A percentile compares a stretch with the other conserved stretches of the same genome.
These are phyloP conservation scores for Blastocystis sp. DNA, from an alignment of 352 stramenopile genomes.

Conservation along the genomic window DNA sequence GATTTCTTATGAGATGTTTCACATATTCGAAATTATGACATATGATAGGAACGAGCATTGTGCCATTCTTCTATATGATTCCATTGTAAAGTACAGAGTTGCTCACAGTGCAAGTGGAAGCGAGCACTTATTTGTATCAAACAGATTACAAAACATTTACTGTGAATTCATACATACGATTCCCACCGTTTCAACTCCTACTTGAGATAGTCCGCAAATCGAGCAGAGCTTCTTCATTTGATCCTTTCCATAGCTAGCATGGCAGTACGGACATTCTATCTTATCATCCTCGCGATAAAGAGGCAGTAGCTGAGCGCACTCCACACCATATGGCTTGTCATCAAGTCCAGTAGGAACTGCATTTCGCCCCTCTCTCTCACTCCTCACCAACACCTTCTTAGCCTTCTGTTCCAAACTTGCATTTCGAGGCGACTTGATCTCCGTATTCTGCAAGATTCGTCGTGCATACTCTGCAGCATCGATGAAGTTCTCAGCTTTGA, in stretches of 20 bases:
- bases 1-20: too few relatives aligned
- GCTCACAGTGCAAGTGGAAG: too few relatives aligned
- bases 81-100: too few relatives aligned
- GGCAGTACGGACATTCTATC: slow-evolving; percentile 89
- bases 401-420: slow-evolving; percentile 86
- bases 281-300: slow-evolving; percentile 82
- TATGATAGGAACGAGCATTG: too few relatives aligned
- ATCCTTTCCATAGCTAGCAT: slow-evolving; percentile 76
- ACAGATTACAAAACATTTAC: neutral
- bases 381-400: slow-evolving; percentile 93
- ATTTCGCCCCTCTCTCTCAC: slow-evolving; percentile 94
- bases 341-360: slow-evolving; percentile 93
- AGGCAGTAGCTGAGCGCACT: slow-evolving; percentile 84
- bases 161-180: slow-evolving; percentile 1
- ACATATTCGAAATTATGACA: too few relatives aligned
- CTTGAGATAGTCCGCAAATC: slow-evolving; percentile 81
- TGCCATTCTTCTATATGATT: too few relatives aligned
- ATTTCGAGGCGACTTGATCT: slow-evolving; percentile 87
- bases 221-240: slow-evolving; percentile 82
- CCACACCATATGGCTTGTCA: slow-evolving; percentile 89
- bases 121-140: too few relatives aligned
- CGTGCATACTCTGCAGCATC: slow-evolving; percentile 92
- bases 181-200: slow-evolving; percentile 65
- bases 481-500: slow-evolving; percentile 99
- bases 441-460: slow-evolving; percentile 89